phyloP scores from a whole-genome alignment of 495 filamentous ascomycete species.

The Aspergillus mulundensis region DNA sequence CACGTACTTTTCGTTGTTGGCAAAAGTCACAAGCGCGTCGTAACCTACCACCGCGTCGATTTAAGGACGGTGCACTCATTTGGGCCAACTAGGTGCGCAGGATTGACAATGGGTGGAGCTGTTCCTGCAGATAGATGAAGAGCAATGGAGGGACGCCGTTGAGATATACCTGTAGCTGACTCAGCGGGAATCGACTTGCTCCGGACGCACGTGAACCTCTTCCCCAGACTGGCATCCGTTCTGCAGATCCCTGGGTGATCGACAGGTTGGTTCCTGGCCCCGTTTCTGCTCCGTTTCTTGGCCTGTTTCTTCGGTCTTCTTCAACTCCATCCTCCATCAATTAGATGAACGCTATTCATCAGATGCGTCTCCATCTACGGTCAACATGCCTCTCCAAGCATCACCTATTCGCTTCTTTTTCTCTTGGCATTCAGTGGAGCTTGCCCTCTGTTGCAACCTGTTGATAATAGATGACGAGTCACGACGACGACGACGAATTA shows the following conservation, averaged over 20 bases:
- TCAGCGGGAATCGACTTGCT: background rate
- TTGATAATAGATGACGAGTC: background rate
- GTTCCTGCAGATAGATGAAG: background rate
- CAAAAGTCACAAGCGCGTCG: constrained; percentile 26
- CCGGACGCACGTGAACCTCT: background rate
- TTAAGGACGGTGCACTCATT: background rate
- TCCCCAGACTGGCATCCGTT: background rate
- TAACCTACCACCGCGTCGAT: constrained; percentile 12
- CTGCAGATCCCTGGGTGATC: background rate
- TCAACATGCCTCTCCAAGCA: background rate
- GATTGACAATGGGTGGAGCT: background rate
- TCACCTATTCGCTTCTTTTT: background rate
- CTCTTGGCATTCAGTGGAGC: background rate
- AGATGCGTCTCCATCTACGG: background rate
- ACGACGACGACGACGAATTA: background rate
- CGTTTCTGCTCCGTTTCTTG: background rate
- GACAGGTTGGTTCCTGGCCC: background rate
- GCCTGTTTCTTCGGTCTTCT: background rate
- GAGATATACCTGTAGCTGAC: background rate
- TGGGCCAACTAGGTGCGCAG: background rate
- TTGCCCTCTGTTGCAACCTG: background rate
- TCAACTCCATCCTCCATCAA: background rate
- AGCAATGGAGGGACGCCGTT: background rate
- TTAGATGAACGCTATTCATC: background rate
- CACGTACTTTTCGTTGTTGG: constrained; percentile 4